Conservation (phyloP, 2,329 filamentous ascomycete species). For the Harringtonia aguacate region DNA sequence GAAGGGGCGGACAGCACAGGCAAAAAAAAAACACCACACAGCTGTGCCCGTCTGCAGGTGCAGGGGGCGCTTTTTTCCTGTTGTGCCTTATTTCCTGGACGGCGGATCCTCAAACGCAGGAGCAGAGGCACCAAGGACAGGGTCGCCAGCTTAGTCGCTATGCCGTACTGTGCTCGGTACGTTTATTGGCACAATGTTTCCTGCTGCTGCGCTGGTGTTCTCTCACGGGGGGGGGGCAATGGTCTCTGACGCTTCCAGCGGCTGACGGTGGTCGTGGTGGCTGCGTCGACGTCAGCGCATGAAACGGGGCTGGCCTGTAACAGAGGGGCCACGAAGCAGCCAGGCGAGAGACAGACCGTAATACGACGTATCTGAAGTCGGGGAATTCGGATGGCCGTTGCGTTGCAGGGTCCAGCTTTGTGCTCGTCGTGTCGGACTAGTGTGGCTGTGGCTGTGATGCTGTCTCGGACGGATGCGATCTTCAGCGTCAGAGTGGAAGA, state of each 20-base stretch:
- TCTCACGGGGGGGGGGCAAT: no score
- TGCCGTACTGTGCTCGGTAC: conserved; percentile 3
- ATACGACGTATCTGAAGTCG: background rate
- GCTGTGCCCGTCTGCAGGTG: no score
- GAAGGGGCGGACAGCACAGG: background rate
- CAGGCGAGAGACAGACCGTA: background rate
- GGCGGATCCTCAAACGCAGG: conserved; percentile 7
- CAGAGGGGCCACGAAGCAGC: background rate
- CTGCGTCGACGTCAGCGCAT: conserved; percentile 11
- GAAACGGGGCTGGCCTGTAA: conserved; percentile 7
- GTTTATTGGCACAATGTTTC: background rate
- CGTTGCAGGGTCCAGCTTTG: background rate
- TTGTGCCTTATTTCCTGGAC: background rate
- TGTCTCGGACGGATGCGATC: no score
- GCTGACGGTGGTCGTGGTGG: background rate
- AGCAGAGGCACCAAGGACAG: background rate
- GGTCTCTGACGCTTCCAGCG: background rate
- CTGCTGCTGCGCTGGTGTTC: background rate
- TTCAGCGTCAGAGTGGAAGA: no score
- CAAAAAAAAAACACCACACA: background rate
- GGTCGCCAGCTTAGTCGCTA: conserved; percentile 2
- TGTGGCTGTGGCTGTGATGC: background rate
- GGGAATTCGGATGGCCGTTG: background rate
- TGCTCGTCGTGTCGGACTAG: no score
- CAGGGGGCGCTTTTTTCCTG: no score